Evolutionary conservation across 331 rosid species (phyloP), one percentile per base, ranked within the genome.

Genomic region (Arachis monticola): DNA sequence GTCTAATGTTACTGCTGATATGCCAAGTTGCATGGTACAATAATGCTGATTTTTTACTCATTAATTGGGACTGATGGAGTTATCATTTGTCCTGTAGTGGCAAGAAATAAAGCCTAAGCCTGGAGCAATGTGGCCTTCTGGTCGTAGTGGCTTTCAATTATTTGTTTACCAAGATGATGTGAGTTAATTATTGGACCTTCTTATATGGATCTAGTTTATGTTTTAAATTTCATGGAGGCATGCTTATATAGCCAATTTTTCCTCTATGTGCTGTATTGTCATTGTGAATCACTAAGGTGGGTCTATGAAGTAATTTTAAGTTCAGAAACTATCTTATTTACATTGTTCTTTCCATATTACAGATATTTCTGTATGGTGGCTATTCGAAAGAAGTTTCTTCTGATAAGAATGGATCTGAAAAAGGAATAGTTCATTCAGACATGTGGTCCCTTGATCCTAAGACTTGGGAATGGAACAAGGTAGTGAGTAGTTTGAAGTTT

Each of bases 381-480:
- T 92, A 94, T 88, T 90, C 94, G 79, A 94, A 94, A 90, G 99
- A 92, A 85, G 78, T 92, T 81, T 88, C 89, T 73, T 83, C 91
- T 35, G 99, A 94, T 76, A 94, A 92, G 86, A 86, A 10, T 58
- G 57, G 76, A 62, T 83, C 93, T n/a, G 97, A 94, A 87, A 88
- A 90, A 82, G 99, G 97, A 80, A 78, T 88, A 82, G 97, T 92
- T 79, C 96, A 94, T 86, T 83, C 97, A 35, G 97, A 92, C 80
- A 74, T 92, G 88, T 94, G 96, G 97, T 90, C 93, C 83, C 97
- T 94, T 81, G 99, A 94, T 81, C 99, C 99, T 56, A 92, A 86
- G 87, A 88, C 97, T 55, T 94, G 97, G 99, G 97, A 94, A 87
- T 94, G 99, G 99, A 94, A 83, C 77, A 92, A 94, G 99, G 99